Evolutionary conservation across 768 basidiomycete species (phyloP), one percentile per base, ranked within the genome.

Genomic region (Mycena metata): DNA sequence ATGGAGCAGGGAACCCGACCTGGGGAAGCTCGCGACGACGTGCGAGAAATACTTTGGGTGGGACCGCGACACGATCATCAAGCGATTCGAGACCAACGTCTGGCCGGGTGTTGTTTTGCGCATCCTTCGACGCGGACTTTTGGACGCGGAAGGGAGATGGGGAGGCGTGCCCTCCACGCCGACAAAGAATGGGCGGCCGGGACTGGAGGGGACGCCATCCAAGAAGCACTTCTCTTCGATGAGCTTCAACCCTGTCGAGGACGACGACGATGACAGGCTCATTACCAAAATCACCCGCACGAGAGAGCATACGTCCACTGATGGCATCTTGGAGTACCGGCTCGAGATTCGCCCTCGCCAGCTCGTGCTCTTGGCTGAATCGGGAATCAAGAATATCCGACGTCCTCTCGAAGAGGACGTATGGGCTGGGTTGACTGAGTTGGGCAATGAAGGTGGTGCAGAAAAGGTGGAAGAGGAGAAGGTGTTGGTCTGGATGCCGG

Each of bases 21-120:
- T 94, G 1, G 86, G 85, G 17, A 88, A 86, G 60, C 86, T 96
- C 17, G 95, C 96, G 0, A 86, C 82, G 12, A 83, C 90, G 4
- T 96, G 95, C 81, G 96, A 98, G 78, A 84, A 90, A 51, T 92
- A 90, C 76, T 97, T 97, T 69, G 96, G 96, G 76, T 98, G 96
- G 96, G 96, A 94, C 56, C 90, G 85, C 72, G 91, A 94, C 54
- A 83, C 89, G 3, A 94, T 97, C 63, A 85, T 93, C 71, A 94
- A 94, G 70, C 90, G 94, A 13, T 96, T 96, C 75, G 84, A 93
- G 74, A 93, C 89, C 0, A 86, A 95, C 5, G 85, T 96, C n/a
- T 98, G 95, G 92, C 89, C 88, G 16, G 88, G 90, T 0, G 87
- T 89, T 12, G 85, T 93, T 10, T 81, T 93, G 59, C 86, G 93